These are phyloP conservation scores for Paecilomyces dactylethromorphus DNA, from an alignment of 2,329 filamentous ascomycete species.

Conservation along the genomic window DNA sequence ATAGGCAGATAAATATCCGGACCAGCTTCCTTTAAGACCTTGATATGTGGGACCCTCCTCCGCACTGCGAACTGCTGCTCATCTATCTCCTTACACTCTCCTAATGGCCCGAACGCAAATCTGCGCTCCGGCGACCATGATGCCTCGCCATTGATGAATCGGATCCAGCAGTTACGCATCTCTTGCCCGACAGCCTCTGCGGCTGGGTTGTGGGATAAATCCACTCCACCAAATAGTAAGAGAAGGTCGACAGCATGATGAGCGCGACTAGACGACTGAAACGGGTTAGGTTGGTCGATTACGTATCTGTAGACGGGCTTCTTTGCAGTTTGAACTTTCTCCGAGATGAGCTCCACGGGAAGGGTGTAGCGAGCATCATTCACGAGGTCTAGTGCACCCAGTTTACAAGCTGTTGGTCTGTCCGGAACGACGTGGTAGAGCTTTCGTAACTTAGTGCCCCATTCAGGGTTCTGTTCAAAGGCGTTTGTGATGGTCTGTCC, in stretches of 20 bases:
- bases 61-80: slow-evolving; percentile 25
- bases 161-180: slow-evolving; percentile 37
- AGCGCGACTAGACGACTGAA: slow-evolving; percentile 39
- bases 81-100: slow-evolving; percentile 26
- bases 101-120: slow-evolving; percentile 37
- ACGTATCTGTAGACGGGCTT: slow-evolving; percentile 34
- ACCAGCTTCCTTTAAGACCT: slow-evolving; percentile 23
- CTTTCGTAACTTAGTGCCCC: slow-evolving; percentile 26
- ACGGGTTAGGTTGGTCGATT: slow-evolving; percentile 42
- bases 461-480: slow-evolving; percentile 26
- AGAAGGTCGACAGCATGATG: slow-evolving; percentile 45
- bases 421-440: slow-evolving; percentile 36
- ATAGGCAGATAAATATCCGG: slow-evolving; percentile 22
- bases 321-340: slow-evolving; percentile 17
- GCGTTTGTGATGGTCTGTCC: slow-evolving; percentile 25
- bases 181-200: slow-evolving; percentile 27
- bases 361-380: slow-evolving; percentile 24
- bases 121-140: slow-evolving; percentile 29
- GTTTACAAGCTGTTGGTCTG: slow-evolving; percentile 33
- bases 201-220: slow-evolving; percentile 27
- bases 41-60: slow-evolving; percentile 24
- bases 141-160: slow-evolving; percentile 27
- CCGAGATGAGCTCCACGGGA: slow-evolving; percentile 22
- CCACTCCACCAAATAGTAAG: slow-evolving; percentile 37
- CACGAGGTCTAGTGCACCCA: slow-evolving; percentile 33